Percentiles rank a stretch among this genome's conserved stretches.
Evolutionary conservation across 2,329 filamentous ascomycete genomes (phyloP).

Genomic region (Didymella glomerata): DNA sequence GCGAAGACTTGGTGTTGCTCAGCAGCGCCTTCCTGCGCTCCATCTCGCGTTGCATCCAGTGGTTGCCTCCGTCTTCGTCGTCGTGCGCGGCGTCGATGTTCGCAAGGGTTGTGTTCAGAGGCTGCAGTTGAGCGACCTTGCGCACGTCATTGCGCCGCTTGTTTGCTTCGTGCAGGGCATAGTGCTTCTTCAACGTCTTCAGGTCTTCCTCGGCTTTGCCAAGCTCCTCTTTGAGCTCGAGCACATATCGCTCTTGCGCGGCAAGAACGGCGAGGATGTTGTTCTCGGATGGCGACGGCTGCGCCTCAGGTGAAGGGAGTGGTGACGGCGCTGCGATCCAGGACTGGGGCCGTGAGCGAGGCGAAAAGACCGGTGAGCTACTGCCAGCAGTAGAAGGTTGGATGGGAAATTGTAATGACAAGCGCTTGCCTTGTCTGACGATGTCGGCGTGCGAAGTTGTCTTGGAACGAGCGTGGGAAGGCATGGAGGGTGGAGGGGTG

Average conservation of each 20-base stretch:
- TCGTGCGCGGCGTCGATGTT: constrained; percentile 37
- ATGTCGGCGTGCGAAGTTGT: constrained; percentile 48
- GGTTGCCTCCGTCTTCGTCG: constrained; percentile 56
- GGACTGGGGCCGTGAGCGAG: constrained; percentile 50
- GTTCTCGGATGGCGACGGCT: constrained; percentile 41
- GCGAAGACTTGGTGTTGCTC: constrained; percentile 57
- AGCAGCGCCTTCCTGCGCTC: constrained; percentile 77
- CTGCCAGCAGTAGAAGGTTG: constrained; percentile 47
- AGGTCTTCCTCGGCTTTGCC: constrained; percentile 81
- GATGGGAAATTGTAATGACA: constrained; percentile 60
- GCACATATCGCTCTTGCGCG: constrained; percentile 86
- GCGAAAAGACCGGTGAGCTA: constrained; percentile 44
- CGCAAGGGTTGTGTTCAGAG: constrained; percentile 56
- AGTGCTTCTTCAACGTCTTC: constrained; percentile 80
- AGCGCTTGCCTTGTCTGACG: constrained; percentile 53
- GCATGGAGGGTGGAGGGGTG: constrained; percentile 29
- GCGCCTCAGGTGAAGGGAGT: constrained; percentile 37
- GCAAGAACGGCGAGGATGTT: constrained; percentile 87
- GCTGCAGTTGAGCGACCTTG: constrained; percentile 62
- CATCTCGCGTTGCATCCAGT: constrained; percentile 66
- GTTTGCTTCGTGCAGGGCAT: constrained; percentile 77
- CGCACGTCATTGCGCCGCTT: constrained; percentile 76
- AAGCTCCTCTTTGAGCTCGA: constrained; percentile 93
- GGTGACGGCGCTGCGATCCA: constrained; percentile 48
- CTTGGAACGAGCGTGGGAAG: constrained; percentile 46